Base-by-base conservation (phyloP, 495 filamentous ascomycete species). In the Talaromyces adpressus region DNA sequence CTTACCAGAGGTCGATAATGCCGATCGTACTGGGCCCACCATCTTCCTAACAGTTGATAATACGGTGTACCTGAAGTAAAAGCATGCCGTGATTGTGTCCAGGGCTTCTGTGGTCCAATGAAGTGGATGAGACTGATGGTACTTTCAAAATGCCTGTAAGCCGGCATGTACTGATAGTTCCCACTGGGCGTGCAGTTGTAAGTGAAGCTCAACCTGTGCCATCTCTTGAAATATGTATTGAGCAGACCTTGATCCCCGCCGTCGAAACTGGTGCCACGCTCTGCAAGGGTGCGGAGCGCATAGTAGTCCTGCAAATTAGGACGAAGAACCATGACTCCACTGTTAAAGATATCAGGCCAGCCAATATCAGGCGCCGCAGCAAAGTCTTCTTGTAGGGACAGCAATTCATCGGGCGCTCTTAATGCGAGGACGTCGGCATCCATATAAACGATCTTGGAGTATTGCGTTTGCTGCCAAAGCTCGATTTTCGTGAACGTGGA, bases 281-380 rank as follows among this genome's bases (percentile, higher is more conserved):
- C 83, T 29, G 95, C 93, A 73, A 97, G 83, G 57, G 89, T 89
- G 64, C 85, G 80, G 68, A 99, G 81, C 25, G 91, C 89, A 70
- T 89, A 88, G 73, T 94, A 97, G 63, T 95, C 92, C 60, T 88
- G 88, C 82, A 91, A 77, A 73, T 96, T 91, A 18, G 94, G 94
- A 27, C 84, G 88, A 52, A 98, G 74, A 51, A 89, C 91, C 90
- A 99, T 94, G 58, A 99, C 82, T 63, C 94, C 94, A 53, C 91
- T 93, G 78, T 99, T 99, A 83, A 99, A 99, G 65, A 91, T 84
- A 77, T 99, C 94, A 32, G 94, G 94, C 95, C 95, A 99, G 69
- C 94, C 94, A 68, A 98, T 89, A 71, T 99, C 94, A 34, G 94
- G 95, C 14, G 89, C 91, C 2, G 94, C 94, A 3, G 92, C 91